Evolutionary conservation across 208 protist genomes (phyloP).

Genomic region (Dictyostelium gargantuum): DNA sequence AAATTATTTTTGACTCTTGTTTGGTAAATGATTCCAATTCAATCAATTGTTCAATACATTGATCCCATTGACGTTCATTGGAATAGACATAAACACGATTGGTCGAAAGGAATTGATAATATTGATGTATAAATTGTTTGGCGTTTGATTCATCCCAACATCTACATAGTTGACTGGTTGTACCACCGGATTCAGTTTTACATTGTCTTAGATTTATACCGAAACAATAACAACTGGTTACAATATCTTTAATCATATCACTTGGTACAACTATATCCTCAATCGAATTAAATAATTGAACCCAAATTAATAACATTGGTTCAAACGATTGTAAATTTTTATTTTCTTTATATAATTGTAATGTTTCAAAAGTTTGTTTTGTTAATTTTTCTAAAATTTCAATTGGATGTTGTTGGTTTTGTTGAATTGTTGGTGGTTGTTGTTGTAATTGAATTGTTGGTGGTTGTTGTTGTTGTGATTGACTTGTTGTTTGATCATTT

Average conservation of each 20-base stretch:
- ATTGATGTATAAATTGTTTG: background rate
- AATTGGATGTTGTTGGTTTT: background rate
- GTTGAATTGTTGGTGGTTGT: background rate
- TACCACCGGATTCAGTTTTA: background rate
- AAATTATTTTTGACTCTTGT: background rate
- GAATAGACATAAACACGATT: background rate
- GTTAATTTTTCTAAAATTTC: slow-evolving; percentile 47
- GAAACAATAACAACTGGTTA: slow-evolving; percentile 30
- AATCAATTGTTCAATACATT: slow-evolving; percentile 16
- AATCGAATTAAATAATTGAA: background rate
- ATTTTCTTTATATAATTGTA: background rate
- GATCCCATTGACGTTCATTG: slow-evolving; percentile 4
- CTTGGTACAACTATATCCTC: background rate
- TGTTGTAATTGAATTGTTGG: background rate
- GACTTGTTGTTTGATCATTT: background rate
- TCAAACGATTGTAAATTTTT: background rate
- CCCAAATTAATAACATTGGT: slow-evolving; percentile 10
- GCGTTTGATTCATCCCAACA: slow-evolving; percentile 30
- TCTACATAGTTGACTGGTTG: background rate
- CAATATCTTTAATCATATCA: slow-evolving; percentile 30
- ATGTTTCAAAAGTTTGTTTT: slow-evolving; percentile 6
- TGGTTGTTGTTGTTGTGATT: too few species aligned
- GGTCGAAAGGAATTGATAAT: background rate
- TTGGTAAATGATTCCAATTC: slow-evolving; percentile 23
- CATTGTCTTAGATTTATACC: background rate